Percentiles rank a stretch among this genome's conserved stretches.
Conservation (phyloP, 1,284 basidiomycete species). For the Sanghuangporus weigelae region DNA sequence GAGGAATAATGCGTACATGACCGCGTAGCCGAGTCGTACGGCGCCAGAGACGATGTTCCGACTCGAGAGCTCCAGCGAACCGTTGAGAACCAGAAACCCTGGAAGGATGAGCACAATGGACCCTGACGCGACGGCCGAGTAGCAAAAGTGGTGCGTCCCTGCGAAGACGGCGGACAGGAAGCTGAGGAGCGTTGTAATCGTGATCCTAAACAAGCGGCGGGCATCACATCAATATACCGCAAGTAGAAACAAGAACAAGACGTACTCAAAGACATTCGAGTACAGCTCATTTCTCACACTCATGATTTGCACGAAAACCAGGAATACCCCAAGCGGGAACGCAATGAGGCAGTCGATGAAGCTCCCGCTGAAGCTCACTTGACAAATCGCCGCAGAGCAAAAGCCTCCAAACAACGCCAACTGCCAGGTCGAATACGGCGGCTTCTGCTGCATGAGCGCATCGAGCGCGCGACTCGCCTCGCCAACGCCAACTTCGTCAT, state of each 20-base stretch:
- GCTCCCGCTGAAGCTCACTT: conserved; percentile 66
- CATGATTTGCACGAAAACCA: conserved; percentile 73
- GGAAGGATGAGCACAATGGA: conserved; percentile 88
- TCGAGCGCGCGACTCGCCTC: conserved; percentile 75
- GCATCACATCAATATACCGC: background rate
- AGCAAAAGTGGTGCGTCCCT: conserved; percentile 73
- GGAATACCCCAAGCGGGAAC: conserved; percentile 76
- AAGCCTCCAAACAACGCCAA: conserved; percentile 75
- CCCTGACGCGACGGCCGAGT: conserved; percentile 78
- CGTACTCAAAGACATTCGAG: conserved; percentile 80
- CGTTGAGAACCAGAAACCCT: conserved; percentile 77
- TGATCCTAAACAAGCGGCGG: conserved; percentile 44
- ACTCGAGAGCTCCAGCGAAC: conserved; percentile 76
- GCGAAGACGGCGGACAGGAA: conserved; percentile 79
- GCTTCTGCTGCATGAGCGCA: conserved; percentile 65
- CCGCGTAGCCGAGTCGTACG: conserved; percentile 79
- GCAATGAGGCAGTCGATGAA: conserved; percentile 77
- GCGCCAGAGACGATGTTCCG: conserved; percentile 81
- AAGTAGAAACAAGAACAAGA: conserved; percentile 19
- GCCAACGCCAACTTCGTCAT: conserved; percentile 80
- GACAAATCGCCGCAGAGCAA: conserved; percentile 78
- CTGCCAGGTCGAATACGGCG: conserved; percentile 61
- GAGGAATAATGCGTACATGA: conserved; percentile 76
- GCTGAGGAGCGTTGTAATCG: conserved; percentile 73
- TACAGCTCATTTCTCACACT: conserved; percentile 79